Conservation (phyloP, 164 flowering plant genomes). For the Vitis labrusca region DNA sequence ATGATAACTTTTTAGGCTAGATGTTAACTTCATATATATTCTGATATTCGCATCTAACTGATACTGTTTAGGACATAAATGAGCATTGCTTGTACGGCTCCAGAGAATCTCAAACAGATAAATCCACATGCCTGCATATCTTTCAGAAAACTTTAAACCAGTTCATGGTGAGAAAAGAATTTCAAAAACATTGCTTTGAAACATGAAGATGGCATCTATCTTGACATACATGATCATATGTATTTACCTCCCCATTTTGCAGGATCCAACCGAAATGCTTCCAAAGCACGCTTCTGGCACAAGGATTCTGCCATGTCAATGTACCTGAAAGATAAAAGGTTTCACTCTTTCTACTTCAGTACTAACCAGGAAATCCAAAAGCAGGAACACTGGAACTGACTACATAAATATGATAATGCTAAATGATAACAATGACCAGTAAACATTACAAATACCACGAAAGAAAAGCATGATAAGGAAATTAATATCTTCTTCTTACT, state of each 20-base stretch:
- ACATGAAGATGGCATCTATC: too few species aligned
- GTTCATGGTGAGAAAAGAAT: too few species aligned
- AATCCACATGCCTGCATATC: too few species aligned
- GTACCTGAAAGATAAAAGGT: slow-evolving; percentile 50
- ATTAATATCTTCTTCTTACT: slow-evolving; percentile 47
- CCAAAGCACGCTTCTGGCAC: slow-evolving; percentile 98
- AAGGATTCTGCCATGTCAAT: slow-evolving; percentile 98
- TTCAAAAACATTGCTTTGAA: too few species aligned
- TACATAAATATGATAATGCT: too few species aligned
- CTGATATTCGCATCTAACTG: background rate
- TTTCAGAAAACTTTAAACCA: background rate
- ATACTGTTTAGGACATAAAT: background rate
- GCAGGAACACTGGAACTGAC: too few species aligned
- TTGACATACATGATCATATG: background rate
- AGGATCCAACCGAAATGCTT: slow-evolving; percentile 93
- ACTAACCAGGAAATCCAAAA: background rate
- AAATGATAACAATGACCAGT: background rate
- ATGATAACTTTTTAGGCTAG: background rate
- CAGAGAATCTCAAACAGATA: too few species aligned
- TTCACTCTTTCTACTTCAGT: background rate
- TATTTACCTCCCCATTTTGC: slow-evolving; percentile 96
- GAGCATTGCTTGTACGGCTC: too few species aligned
- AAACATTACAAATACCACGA: too few species aligned
- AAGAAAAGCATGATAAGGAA: background rate
- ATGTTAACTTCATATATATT: background rate